These are phyloP conservation scores for Amoeboaphelidium protococcarum DNA, from an alignment of 371 early-diverging fungal genomes.

Conservation along the genomic window DNA sequence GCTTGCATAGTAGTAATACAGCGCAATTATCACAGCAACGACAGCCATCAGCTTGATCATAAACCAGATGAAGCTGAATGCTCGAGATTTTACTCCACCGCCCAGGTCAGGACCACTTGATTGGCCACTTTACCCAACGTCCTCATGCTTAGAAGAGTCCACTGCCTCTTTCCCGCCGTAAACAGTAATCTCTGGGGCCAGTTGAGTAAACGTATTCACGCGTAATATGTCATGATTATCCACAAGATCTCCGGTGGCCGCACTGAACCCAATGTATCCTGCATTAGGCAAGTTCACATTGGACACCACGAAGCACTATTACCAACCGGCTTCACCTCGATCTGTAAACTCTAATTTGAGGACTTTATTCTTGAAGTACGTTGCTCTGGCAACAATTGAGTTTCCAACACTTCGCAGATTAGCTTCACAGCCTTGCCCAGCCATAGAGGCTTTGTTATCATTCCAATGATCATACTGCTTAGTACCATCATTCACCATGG, in stretches of 20 bases:
- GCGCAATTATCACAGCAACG: too few relatives aligned
- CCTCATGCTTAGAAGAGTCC: too few relatives aligned
- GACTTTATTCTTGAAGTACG: constrained; percentile 24
- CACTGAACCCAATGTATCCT: constrained; percentile 63
- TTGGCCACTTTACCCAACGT: too few relatives aligned
- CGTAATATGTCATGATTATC: constrained; percentile 10
- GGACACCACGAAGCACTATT: constrained; percentile 42
- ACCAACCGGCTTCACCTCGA: constrained; percentile 31
- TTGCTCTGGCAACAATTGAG: constrained; percentile 41
- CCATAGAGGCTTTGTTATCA: constrained; percentile 41
- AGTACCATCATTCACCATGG: constrained; percentile 73
- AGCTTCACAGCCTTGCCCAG: constrained; percentile 3
- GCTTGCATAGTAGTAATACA: too few relatives aligned
- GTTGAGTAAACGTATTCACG: background rate
- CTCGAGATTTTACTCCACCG: too few relatives aligned
- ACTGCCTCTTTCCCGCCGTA: too few relatives aligned
- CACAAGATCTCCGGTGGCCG: constrained; percentile 66
- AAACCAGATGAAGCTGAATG: too few relatives aligned
- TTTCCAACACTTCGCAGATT: constrained; percentile 4
- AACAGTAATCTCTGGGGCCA: too few relatives aligned
- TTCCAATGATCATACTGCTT: constrained; percentile 44
- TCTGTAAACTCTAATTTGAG: background rate
- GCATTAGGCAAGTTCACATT: constrained; percentile 41
- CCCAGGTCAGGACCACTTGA: too few relatives aligned
- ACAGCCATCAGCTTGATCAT: too few relatives aligned